Conservation (phyloP, 192 early-diverging fungal species). For the Coemansia sp. region DNA sequence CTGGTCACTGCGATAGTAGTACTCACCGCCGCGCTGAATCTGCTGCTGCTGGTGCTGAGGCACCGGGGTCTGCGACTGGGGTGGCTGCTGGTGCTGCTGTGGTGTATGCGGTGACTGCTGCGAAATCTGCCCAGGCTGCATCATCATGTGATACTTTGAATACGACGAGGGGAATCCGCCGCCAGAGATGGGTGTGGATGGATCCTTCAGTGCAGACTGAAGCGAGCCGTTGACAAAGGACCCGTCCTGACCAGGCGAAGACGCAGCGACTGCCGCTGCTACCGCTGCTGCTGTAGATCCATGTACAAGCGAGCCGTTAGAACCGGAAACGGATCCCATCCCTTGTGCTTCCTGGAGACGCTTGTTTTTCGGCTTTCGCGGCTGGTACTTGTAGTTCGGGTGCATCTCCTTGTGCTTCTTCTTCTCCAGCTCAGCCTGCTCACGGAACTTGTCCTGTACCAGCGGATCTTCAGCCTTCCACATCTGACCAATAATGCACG, state of each 20-base stretch:
- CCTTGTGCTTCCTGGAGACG: constrained; percentile 44
- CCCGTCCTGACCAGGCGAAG: constrained; percentile 23
- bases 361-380: constrained; percentile 57
- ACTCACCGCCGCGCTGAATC: constrained; percentile 29
- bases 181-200: constrained; percentile 7
- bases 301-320: constrained; percentile 14
- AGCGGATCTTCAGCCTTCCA: constrained; percentile 53
- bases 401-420: constrained; percentile 57
- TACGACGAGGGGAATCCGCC: constrained; percentile 35
- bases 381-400: constrained; percentile 61
- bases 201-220: constrained; percentile 36
- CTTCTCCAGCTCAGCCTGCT: constrained; percentile 56
- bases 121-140: constrained; percentile 35
- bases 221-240: constrained; percentile 30
- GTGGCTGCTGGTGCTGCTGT: constrained; percentile 16
- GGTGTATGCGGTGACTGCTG: constrained; percentile 18
- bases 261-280: constrained; percentile 1
- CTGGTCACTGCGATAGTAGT: constrained; percentile 4
- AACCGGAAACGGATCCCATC: constrained; percentile 14
- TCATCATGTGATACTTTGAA: constrained; percentile 53
- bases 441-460: constrained; percentile 55
- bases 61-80: constrained; percentile 35
- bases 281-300: constrained; percentile 11
- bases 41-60: constrained; percentile 33
- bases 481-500: constrained; percentile 60